Conservation (phyloP, 2,329 filamentous ascomycete genomes). For the Colletotrichum truncatum region DNA sequence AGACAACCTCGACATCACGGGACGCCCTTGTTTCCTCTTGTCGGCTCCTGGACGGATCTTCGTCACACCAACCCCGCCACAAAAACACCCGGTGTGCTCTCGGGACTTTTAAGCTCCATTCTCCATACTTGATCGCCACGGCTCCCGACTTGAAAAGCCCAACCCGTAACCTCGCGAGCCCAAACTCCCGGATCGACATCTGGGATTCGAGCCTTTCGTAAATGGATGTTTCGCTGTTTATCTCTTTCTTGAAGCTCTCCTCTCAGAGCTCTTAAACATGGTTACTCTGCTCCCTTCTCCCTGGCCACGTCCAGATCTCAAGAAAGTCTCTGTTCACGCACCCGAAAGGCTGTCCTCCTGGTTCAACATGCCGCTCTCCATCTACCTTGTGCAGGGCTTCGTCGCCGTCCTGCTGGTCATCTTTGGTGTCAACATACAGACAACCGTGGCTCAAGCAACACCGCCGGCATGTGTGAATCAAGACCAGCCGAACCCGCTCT, state of each 20-base stretch:
- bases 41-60: slow-evolving; percentile 20
- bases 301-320: slow-evolving; percentile 6
- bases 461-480: slow-evolving; percentile 13
- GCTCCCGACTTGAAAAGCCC: slow-evolving; percentile 8
- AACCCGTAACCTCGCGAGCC: background rate
- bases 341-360: slow-evolving; percentile 3
- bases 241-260: background rate
- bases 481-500: slow-evolving; percentile 53
- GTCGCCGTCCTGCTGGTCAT: slow-evolving; percentile 22
- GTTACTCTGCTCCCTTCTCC: slow-evolving; percentile 18
- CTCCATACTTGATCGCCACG: slow-evolving; percentile 20
- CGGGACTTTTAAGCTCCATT: background rate
- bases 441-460: slow-evolving; percentile 8
- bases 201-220: background rate
- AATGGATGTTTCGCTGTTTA: slow-evolving; percentile 13
- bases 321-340: background rate
- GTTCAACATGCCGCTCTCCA: slow-evolving; percentile 22
- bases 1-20: slow-evolving; percentile 11
- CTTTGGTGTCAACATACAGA: slow-evolving; percentile 17
- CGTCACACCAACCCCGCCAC: slow-evolving; percentile 1
- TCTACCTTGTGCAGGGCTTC: slow-evolving; percentile 23
- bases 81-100: background rate
- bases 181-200: slow-evolving; percentile 5
- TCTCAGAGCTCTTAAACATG: slow-evolving; percentile 20
- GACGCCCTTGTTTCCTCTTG: slow-evolving; percentile 1